phyloP scores from a whole-genome alignment of 495 filamentous ascomycete species.

The Jackrogersella multiformis region DNA sequence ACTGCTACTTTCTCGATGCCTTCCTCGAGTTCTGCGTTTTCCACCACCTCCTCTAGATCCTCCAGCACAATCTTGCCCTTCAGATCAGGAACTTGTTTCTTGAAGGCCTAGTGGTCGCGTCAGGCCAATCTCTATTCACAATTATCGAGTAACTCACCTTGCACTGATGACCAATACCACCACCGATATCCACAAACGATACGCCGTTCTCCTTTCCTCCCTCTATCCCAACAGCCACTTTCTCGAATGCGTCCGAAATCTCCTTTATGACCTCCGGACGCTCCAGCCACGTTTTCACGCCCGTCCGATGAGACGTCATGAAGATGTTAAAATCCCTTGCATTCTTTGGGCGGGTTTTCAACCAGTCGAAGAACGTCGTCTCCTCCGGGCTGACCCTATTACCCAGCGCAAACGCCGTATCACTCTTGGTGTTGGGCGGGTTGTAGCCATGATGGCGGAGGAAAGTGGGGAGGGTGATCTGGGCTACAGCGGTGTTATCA shows the following conservation, averaged over 20 bases:
- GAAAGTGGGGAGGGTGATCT: constrained; percentile 23
- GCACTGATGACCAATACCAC: constrained; percentile 63
- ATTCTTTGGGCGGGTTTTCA: constrained; percentile 31
- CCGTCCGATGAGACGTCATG: constrained; percentile 32
- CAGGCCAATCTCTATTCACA: neutral
- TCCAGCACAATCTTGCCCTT: constrained; percentile 62
- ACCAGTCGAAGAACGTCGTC: constrained; percentile 32
- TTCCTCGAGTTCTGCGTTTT: constrained; percentile 44
- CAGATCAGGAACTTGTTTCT: constrained; percentile 52
- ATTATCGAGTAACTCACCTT: constrained; percentile 21
- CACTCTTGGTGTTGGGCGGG: constrained; percentile 11
- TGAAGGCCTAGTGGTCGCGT: constrained; percentile 48
- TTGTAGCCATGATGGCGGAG: constrained; percentile 23
- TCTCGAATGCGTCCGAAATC: constrained; percentile 25
- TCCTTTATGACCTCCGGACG: constrained; percentile 18
- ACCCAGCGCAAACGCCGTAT: constrained; percentile 30
- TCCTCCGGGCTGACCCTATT: constrained; percentile 28
- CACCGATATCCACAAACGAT: constrained; percentile 64
- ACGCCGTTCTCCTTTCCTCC: constrained; percentile 13
- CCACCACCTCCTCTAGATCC: constrained; percentile 56
- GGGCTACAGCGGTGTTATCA: constrained; percentile 22
- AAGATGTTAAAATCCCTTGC: constrained; percentile 30
- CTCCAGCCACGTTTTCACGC: constrained; percentile 31
- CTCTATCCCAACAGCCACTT: constrained; percentile 17
- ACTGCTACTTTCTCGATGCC: constrained; percentile 58